Base-by-base conservation (phyloP, 2,329 filamentous ascomycete species). In the Botrytis sinoallii region DNA sequence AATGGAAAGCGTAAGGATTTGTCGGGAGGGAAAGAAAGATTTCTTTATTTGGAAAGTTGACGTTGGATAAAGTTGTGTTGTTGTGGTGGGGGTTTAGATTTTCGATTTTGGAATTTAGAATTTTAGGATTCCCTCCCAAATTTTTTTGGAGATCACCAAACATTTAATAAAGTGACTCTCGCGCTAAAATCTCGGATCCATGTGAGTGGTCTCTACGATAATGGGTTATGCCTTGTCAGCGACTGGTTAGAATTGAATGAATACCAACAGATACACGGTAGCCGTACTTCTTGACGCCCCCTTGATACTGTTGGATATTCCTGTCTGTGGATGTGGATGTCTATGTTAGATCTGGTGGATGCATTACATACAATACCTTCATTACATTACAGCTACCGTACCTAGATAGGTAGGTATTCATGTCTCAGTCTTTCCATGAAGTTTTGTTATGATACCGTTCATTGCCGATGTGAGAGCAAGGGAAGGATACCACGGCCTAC, bases 41-140 rank as follows among this genome's bases (percentile, higher is more conserved):
- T 63, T 44, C 52, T 69, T 70, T 70, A 46, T 70, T 61, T 38
- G 22, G 32, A 46, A 44, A 61, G 52, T 46, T 40, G 40, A 61
- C 60, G 68, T 18, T 46, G n/a, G 29, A 60, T 44, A 40, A 63
- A 60, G 68, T 68, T 52, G 66, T 57, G 52, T 61, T 44, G 66
- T 57, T 22, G 68, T 70, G 40, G 68, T 57, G 35, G 52, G 66
- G 48, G 42, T 25, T 66, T 48, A 22, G 42, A 32, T 66, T 59
- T 44, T 40, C 22, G 46, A 48, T 8, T 48, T 48, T 48, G 6
- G 22, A 52, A n/a, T 52, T 70, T 55, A 29, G 52, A 57, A 29
- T 57, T 57, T 57, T 57, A 42, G 25, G 44, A 44, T 29, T 46
- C 32, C 42, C 46, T 67, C 16, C 25, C 10, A 55, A 55, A 32